Evolutionary conservation across 1,284 basidiomycete genomes (phyloP).

Genomic region (Irpex lacteus): DNA sequence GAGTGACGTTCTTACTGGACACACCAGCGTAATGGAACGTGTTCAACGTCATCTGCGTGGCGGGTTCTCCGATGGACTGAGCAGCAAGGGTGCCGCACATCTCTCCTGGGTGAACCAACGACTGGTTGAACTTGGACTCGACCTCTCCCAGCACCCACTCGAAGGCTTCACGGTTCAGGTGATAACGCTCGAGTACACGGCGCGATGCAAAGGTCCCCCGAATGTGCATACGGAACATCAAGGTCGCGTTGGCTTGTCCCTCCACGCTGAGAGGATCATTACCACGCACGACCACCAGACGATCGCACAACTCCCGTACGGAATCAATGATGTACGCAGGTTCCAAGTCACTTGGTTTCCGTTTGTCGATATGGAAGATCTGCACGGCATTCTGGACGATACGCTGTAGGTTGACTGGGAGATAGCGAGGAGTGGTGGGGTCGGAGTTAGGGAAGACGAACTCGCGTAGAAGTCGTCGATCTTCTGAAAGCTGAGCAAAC

Average conservation of each 20-base stretch:
- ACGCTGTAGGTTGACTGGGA: conserved; percentile 93
- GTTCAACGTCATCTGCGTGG: conserved; percentile 98
- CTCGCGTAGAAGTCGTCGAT: conserved; percentile 73
- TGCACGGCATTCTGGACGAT: conserved; percentile 96
- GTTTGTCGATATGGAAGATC: conserved; percentile 95
- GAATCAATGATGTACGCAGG: conserved; percentile 85
- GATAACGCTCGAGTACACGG: conserved; percentile 82
- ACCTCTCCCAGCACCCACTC: conserved; percentile 98
- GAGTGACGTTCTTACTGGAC: conserved; percentile 95
- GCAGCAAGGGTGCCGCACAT: conserved; percentile 99
- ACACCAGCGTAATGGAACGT: conserved; percentile 99
- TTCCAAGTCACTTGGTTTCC: conserved; percentile 91
- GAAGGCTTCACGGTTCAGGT: conserved; percentile 89
- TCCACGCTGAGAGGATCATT: conserved; percentile 73
- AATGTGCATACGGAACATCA: conserved; percentile 92
- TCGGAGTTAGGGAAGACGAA: conserved; percentile 87
- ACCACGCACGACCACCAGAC: conserved; percentile 86
- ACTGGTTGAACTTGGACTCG: conserved; percentile 92
- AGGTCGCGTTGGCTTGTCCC: conserved; percentile 87
- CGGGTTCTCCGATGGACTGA: conserved; percentile 98
- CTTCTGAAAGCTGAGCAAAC: conserved; percentile 72
- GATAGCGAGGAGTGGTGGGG: conserved; percentile 70
- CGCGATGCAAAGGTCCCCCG: conserved; percentile 85
- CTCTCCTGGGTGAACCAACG: conserved; percentile 91
- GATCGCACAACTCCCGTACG: conserved; percentile 67